phyloP scores from a whole-genome alignment of 768 basidiomycete genomes.

The Leucosporidium scottii region DNA sequence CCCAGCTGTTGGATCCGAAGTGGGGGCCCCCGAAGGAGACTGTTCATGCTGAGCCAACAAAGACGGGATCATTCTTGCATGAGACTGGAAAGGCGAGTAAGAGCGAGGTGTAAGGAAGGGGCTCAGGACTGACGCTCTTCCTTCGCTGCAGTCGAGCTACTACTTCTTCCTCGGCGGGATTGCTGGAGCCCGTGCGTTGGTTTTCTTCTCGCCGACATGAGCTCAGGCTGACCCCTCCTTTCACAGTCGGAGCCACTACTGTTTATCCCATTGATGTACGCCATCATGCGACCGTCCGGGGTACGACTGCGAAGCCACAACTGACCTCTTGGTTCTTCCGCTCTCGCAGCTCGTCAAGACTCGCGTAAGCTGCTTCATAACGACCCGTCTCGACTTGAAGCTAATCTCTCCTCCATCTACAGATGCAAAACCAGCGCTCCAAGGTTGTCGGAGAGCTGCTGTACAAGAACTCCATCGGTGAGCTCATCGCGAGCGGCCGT shows the following conservation, averaged over 20 bases:
- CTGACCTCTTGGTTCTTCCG: too few relatives aligned
- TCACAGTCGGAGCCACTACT: slow-evolving; percentile 73
- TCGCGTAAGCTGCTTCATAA: slow-evolving; percentile 14
- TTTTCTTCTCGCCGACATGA: not conserved
- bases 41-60: not conserved
- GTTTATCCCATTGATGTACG: slow-evolving; percentile 67
- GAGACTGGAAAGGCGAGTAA: slow-evolving; percentile 28
- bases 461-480: slow-evolving; percentile 64
- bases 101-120: not conserved
- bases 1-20: slow-evolving; percentile 80
- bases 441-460: slow-evolving; percentile 93
- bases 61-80: slow-evolving; percentile 9
- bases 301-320: too few relatives aligned
- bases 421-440: slow-evolving; percentile 96
- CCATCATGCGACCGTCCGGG: too few relatives aligned
- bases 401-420: slow-evolving; percentile 41
- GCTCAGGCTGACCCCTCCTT: not conserved
- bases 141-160: slow-evolving; percentile 60
- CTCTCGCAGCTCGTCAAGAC: slow-evolving; percentile 40
- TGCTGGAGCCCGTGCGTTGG: slow-evolving; percentile 59
- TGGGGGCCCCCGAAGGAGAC: slow-evolving; percentile 51
- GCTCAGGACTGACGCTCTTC: not conserved
- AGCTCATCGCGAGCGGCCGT: slow-evolving; percentile 11
- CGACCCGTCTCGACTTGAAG: not conserved
- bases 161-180: slow-evolving; percentile 79